phyloP scores from a whole-genome alignment of 75 land plant species.

The Selaginella tamariscina region DNA sequence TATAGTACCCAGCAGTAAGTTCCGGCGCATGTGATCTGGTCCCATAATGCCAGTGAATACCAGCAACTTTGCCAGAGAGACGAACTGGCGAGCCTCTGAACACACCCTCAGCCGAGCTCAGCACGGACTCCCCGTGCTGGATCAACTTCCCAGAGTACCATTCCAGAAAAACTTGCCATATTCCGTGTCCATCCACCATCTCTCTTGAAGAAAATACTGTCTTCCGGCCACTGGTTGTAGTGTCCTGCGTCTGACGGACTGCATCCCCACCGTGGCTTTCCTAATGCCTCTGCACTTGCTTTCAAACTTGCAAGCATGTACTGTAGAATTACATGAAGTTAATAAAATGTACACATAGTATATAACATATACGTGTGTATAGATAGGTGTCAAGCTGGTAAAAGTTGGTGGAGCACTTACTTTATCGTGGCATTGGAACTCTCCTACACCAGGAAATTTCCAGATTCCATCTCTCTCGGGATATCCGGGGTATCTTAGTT shows the following conservation, averaged over 20 bases:
- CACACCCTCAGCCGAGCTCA: conserved; percentile 51
- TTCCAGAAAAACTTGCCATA: conserved; percentile 74
- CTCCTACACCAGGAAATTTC: conserved; percentile 86
- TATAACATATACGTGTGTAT: not conserved
- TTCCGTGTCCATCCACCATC: conserved; percentile 79
- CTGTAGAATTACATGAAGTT: too few species aligned
- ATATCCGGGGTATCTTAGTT: conserved; percentile 77
- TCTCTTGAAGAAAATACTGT: conserved; percentile 54
- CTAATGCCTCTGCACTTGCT: conserved; percentile 54
- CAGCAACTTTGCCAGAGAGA: conserved; percentile 80
- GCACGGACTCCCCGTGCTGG: conserved; percentile 60
- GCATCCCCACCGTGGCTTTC: conserved; percentile 63
- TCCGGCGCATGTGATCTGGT: conserved; percentile 80
- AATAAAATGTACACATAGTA: not conserved
- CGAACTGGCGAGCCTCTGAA: conserved; percentile 65
- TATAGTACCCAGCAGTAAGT: conserved; percentile 88
- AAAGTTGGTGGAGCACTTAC: conserved; percentile 17
- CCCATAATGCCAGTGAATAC: conserved; percentile 91
- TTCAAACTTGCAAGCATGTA: conserved; percentile 67
- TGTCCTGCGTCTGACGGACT: conserved; percentile 74
- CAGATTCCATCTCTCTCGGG: conserved; percentile 67
- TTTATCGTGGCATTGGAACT: conserved; percentile 75
- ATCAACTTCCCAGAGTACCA: conserved; percentile 81
- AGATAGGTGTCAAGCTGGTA: too few species aligned
- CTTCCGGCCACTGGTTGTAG: conserved; percentile 86